Conservation (phyloP, 805 yeast species). For the Saturnispora sekii region DNA sequence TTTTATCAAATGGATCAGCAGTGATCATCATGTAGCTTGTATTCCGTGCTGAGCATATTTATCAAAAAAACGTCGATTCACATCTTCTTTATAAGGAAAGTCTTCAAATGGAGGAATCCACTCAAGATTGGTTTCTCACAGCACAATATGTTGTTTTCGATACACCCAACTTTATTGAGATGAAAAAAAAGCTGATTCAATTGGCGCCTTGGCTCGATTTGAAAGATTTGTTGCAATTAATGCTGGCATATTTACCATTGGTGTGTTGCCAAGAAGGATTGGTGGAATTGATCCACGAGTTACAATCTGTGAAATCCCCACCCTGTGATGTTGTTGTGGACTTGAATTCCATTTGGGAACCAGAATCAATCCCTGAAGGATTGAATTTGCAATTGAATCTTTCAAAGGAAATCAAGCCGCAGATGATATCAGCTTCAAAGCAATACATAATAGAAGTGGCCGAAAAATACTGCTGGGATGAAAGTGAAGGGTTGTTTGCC, state of each 20-base stretch:
- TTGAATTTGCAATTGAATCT: background rate
- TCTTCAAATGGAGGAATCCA: background rate
- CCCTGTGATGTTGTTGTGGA: background rate
- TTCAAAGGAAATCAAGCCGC: background rate
- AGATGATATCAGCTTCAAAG: background rate
- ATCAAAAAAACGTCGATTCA: too few relatives aligned
- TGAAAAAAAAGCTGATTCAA: background rate
- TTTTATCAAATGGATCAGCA: too few relatives aligned
- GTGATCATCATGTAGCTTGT: too few relatives aligned
- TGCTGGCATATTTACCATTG: too few relatives aligned
- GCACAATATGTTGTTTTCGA: slow-evolving; percentile 2
- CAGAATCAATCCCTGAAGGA: background rate
- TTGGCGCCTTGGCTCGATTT: background rate
- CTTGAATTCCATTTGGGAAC: background rate
- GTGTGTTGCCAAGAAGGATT: too few relatives aligned
- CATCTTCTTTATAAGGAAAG: background rate
- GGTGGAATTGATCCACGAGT: too few relatives aligned
- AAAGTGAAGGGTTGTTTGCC: slow-evolving; percentile 8
- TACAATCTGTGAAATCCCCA: too few relatives aligned
- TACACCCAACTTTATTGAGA: background rate
- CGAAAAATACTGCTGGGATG: slow-evolving; percentile 5
- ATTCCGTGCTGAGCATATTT: too few relatives aligned
- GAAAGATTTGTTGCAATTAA: background rate
- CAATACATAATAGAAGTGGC: background rate
- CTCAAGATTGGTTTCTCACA: background rate